Evolutionary conservation across 1,284 basidiomycete genomes (phyloP).

Genomic region (Fomitopsis palustris): DNA sequence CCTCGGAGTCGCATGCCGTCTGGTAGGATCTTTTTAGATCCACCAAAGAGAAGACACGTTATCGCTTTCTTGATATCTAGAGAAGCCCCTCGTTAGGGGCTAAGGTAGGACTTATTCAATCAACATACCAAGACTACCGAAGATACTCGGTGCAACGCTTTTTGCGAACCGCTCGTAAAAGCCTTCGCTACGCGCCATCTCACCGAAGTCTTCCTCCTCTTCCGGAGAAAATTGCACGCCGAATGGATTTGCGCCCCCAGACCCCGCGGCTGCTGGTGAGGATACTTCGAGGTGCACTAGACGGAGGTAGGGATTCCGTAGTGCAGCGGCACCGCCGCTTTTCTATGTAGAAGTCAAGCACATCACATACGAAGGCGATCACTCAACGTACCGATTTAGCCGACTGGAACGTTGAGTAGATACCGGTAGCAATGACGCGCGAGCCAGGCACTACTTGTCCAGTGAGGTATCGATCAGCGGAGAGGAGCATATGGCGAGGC

Average conservation of each 20-base stretch:
- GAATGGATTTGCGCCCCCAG: slow-evolving; percentile 70
- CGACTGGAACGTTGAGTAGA: slow-evolving; percentile 94
- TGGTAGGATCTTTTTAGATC: slow-evolving; percentile 96
- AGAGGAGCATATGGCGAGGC: slow-evolving; percentile 93
- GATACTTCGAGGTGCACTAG: slow-evolving; percentile 90
- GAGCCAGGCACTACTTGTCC: slow-evolving; percentile 94
- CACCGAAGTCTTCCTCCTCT: slow-evolving; percentile 94
- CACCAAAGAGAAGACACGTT: slow-evolving; percentile 92
- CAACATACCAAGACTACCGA: slow-evolving; percentile 79
- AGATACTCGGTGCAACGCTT: slow-evolving; percentile 97
- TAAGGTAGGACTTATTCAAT: not conserved
- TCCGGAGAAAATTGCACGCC: slow-evolving; percentile 88
- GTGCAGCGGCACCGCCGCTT: slow-evolving; percentile 72
- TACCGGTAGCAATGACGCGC: slow-evolving; percentile 91
- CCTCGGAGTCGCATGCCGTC: slow-evolving; percentile 97
- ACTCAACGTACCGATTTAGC: slow-evolving; percentile 65
- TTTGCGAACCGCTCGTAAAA: slow-evolving; percentile 94
- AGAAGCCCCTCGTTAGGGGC: slow-evolving; percentile 6
- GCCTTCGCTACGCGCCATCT: slow-evolving; percentile 85
- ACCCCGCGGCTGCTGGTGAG: slow-evolving; percentile 68
- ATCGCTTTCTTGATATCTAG: slow-evolving; percentile 98
- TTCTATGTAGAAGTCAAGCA: slow-evolving; percentile 45
- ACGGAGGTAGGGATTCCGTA: slow-evolving; percentile 93
- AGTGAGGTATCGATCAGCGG: slow-evolving; percentile 86
- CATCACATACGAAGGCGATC: not conserved